Evolutionary conservation across 2,329 filamentous ascomycete genomes (phyloP), one percentile per base, ranked within the genome.

Genomic region (Thelonectria blattea): DNA sequence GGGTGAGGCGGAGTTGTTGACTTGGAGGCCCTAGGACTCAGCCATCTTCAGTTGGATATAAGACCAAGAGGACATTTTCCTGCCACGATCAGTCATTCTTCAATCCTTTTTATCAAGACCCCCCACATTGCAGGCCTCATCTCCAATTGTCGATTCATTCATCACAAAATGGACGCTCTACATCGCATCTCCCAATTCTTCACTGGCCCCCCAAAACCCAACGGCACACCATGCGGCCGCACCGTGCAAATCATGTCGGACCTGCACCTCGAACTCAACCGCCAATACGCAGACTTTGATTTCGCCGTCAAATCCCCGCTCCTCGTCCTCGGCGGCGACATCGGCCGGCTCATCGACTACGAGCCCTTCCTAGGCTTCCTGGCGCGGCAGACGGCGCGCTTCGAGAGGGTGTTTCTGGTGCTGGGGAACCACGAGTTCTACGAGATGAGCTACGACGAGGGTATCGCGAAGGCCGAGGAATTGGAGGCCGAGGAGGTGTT

Each of bases 381-480:
- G 20, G 61, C 70, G 10, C 64, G 64, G 4, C 81, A 82, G 57
- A 75, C 74, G n/a, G 62, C 69, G 17, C 73, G 74, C 3, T 85
- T 78, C 63, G 69, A 79, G 8, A 73, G 71, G 4, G 77, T 85
- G 2, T 79, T 84, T 52, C 69, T 84, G 1, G 75, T 85, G 0
- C 74, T 85, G 2, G 83, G 82, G 0, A 85, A 85, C 66, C 82
- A 85, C 65, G 83, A 85, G 66, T 85, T 84, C 67, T 84, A 83
- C 65, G 77, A 77, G 30, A 71, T 79, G 34, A 74, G 72, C 41
- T 75, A 78, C 52, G 69, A 75, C 1, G 65, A 73, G 1, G 78
- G 76, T 0, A 61, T 85, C 5, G 65, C 68, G 2, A 68, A 66
- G 11, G 81, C 81, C 0, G 64, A 65, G 20, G 65, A 66, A 8